Evolutionary conservation across 805 yeast genomes (phyloP), one percentile per base, ranked within the genome.

Genomic region (Komagataella pseudopastoris): DNA sequence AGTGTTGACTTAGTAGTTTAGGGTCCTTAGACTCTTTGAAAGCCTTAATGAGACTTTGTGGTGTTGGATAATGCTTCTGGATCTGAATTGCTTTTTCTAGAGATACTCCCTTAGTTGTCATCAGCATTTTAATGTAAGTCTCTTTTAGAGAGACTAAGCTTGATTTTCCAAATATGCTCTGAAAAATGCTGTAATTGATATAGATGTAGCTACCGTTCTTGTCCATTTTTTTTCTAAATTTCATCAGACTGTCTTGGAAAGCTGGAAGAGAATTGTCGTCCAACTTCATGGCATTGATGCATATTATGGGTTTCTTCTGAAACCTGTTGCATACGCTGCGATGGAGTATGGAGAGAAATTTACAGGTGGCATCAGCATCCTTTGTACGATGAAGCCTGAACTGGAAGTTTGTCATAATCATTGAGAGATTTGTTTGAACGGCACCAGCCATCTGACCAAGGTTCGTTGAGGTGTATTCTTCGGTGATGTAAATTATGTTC

Each of bases 21-120:
- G 23, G 64, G 59, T 54, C 69, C 69, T 53, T 45, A 3, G 52
- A 54, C 51, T 53, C 56, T 10, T 58, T 67, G 56, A 70, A 85
- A 8, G 74, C 78, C 18, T 71, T 69, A 10, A 83, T 62, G n/a
- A 91, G 70, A 17, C 60, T 62, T 43, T 68, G 67, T 0, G 97
- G 93, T 0, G 97, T 90, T 2, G 80, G 79, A 60, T 72, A 93
- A 46, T 72, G 62, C 17, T 70, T 69, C 64, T 90, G 97, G 7
- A 93, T 80, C 6, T 79, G 78, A 7, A 80, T 61, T 0, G 99
- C 99, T 61, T 86, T 88, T 55, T 91, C 97, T 30, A 87, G 66
- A 0, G 96, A 80, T 1, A 93, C 72, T 0, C 98, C 99, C 54
- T 78, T 75, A 2, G 85, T 75, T 2, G 89, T 77, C 84, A 89